A percentile compares a stretch with the other conserved stretches of the same genome.
These are phyloP conservation scores for Trifolium pratense DNA, from an alignment of 306 rosid species.

Conservation along the genomic window DNA sequence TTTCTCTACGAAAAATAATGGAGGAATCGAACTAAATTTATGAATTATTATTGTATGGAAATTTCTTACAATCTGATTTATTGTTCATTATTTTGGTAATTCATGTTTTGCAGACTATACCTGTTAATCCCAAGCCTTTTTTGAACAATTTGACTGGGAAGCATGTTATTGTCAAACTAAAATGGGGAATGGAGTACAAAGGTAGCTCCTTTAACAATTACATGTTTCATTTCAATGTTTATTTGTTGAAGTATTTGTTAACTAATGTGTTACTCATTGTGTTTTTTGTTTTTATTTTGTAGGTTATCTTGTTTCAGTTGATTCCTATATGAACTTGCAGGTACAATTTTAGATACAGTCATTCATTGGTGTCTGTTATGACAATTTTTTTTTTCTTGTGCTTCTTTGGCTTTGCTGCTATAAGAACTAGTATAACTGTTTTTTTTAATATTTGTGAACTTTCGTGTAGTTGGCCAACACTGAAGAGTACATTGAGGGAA, in stretches of 20 bases:
- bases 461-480: conserved; percentile 57
- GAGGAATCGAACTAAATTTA: conserved; percentile 4
- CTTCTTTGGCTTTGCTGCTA: background rate
- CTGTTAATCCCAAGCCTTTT: conserved; percentile 65
- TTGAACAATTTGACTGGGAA: conserved; percentile 69
- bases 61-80: background rate
- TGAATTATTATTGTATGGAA: background rate
- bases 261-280: background rate
- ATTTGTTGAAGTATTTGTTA: background rate
- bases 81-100: conserved; percentile 6
- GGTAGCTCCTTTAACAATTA: conserved; percentile 35
- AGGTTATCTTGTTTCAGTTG: conserved; percentile 63
- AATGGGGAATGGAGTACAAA: conserved; percentile 69
- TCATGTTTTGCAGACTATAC: conserved; percentile 53
- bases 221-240: background rate
- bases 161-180: conserved; percentile 56
- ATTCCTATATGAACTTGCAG: conserved; percentile 66
- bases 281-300: background rate
- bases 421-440: background rate
- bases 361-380: no score
- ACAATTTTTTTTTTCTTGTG: no score
- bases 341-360: conserved; percentile 22
- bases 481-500: conserved; percentile 61
- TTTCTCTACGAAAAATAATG: no score
- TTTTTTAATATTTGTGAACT: conserved; percentile 13